Evolutionary conservation across 352 stramenopile species (phyloP).

Genomic region (Phytopythium vexans): DNA sequence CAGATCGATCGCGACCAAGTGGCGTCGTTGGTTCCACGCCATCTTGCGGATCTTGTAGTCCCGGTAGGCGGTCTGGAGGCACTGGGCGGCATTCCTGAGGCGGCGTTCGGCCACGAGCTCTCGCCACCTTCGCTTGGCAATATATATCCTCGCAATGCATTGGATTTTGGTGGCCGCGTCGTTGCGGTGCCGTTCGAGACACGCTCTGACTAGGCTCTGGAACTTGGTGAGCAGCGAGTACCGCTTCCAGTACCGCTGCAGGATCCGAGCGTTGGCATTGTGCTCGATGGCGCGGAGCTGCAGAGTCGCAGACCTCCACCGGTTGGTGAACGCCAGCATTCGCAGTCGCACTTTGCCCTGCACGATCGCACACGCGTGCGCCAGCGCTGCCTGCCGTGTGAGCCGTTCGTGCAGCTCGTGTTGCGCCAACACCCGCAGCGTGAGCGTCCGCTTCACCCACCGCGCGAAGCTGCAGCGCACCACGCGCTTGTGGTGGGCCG

Average conservation of each 20-base stretch:
- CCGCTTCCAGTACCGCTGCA: slow-evolving; percentile 26
- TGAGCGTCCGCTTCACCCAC: slow-evolving; percentile 23
- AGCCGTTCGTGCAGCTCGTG: slow-evolving; percentile 17
- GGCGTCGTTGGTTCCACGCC: slow-evolving; percentile 11
- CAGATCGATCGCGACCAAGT: slow-evolving; percentile 4
- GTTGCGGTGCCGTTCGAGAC: slow-evolving; percentile 16
- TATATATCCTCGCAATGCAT: slow-evolving; percentile 8
- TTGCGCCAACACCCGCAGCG: slow-evolving; percentile 16
- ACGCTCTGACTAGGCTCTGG: slow-evolving; percentile 12
- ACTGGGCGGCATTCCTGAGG: slow-evolving; percentile 8
- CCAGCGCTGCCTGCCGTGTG: slow-evolving; percentile 20
- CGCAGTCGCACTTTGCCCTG: slow-evolving; percentile 21
- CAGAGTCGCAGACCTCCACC: slow-evolving; percentile 12
- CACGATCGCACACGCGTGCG: slow-evolving; percentile 35
- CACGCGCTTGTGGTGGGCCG: slow-evolving; percentile 15
- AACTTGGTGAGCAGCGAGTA: slow-evolving; percentile 17
- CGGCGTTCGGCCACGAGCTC: slow-evolving; percentile 11
- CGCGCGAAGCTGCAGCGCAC: slow-evolving; percentile 2
- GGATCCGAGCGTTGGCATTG: slow-evolving; percentile 5
- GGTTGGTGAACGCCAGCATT: slow-evolving; percentile 1
- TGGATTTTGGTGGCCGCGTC: slow-evolving; percentile 23
- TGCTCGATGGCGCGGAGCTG: slow-evolving; percentile 17
- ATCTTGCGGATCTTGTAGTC: slow-evolving; percentile 21
- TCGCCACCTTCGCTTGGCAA: slow-evolving; percentile 12
- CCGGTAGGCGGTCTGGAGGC: slow-evolving; percentile 24